A percentile compares a stretch with the other conserved stretches of the same genome.
phyloP scores from a whole-genome alignment of 306 rosid species.

The Castanopsis chinensis region DNA sequence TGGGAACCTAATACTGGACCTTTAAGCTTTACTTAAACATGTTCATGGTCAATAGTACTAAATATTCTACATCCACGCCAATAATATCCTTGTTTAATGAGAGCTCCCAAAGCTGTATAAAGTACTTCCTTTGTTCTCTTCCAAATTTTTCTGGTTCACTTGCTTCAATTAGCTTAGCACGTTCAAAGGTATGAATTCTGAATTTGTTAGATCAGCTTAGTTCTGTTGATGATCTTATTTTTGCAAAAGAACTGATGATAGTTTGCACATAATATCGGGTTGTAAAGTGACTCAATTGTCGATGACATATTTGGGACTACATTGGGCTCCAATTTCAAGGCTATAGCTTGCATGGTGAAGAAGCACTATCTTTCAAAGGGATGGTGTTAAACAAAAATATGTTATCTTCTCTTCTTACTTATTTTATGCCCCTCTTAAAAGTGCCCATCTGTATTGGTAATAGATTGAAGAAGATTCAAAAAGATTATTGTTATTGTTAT shows the following conservation, averaged over 20 bases:
- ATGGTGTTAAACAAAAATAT: too few relatives aligned
- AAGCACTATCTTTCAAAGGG: too few relatives aligned
- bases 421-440: too few relatives aligned
- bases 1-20: background rate
- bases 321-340: too few relatives aligned
- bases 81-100: background rate
- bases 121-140: background rate
- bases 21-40: background rate
- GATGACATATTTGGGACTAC: too few relatives aligned
- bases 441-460: too few relatives aligned
- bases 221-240: background rate
- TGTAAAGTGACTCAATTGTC: too few relatives aligned
- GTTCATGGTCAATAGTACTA: background rate
- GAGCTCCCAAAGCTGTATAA: background rate
- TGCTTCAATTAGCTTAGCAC: background rate
- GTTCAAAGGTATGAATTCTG: background rate
- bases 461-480: too few relatives aligned
- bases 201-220: background rate
- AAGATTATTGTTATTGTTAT: too few relatives aligned
- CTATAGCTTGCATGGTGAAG: too few relatives aligned
- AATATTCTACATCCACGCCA: background rate
- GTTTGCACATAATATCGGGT: background rate
- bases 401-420: too few relatives aligned
- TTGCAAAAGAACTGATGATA: background rate
- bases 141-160: background rate